phyloP scores from a whole-genome alignment of 805 yeast species.

The Candida ficus region DNA sequence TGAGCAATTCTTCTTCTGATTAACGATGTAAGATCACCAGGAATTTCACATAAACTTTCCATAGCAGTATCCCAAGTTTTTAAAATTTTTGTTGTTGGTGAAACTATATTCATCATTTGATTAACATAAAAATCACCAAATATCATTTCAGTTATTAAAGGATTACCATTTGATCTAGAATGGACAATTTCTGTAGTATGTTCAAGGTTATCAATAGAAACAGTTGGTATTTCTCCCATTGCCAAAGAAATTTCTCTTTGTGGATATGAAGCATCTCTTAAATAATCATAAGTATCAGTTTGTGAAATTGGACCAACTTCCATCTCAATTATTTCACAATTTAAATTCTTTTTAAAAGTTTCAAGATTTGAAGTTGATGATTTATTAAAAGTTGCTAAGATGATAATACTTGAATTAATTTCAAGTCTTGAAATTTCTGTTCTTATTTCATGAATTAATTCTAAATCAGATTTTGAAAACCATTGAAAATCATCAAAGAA shows the following conservation, averaged over 20 bases:
- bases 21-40: slow-evolving; percentile 11
- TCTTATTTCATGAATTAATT: slow-evolving; percentile 25
- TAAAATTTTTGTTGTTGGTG: no score
- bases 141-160: slow-evolving; percentile 13
- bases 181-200: slow-evolving; percentile 18
- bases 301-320: slow-evolving; percentile 13
- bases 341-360: slow-evolving; percentile 16
- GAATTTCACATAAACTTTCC: slow-evolving; percentile 8
- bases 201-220: not conserved
- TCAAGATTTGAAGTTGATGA: slow-evolving; percentile 8
- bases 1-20: slow-evolving; percentile 18
- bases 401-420: slow-evolving; percentile 21
- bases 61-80: slow-evolving; percentile 2
- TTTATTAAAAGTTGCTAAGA: slow-evolving; percentile 23
- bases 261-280: slow-evolving; percentile 11
- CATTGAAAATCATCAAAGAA: slow-evolving; percentile 43
- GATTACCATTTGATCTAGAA: slow-evolving; percentile 21
- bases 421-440: slow-evolving; percentile 22
- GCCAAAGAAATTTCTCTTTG: not conserved
- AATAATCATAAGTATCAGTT: slow-evolving; percentile 1
- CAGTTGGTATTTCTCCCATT: not conserved
- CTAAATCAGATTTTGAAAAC: slow-evolving; percentile 30
- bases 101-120: not conserved
- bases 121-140: slow-evolving; percentile 7
- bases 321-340: slow-evolving; percentile 17